Evolutionary conservation across 352 stramenopile genomes (phyloP), one percentile per base, ranked within the genome.

Genomic region (Phytopythium montanum): DNA sequence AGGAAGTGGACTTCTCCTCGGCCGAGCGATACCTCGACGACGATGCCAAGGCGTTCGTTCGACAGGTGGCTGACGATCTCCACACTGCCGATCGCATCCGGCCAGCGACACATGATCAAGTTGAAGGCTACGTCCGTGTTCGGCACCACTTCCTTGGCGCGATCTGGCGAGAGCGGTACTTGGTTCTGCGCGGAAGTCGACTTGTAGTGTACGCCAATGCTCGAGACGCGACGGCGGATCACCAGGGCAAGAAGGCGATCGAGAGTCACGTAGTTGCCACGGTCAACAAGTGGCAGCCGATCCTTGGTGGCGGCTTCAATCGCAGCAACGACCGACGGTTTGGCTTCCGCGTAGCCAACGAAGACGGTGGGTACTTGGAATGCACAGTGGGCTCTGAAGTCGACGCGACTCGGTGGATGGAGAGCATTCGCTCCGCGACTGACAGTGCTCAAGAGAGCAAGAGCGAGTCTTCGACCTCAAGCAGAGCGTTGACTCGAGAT

Each of bases 331-430:
- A 44, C 3, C 59, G 53, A 55, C 65, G 70, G 3, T 64, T 70
- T 18, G 76, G 77, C 2, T 76, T 92, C 33, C 77, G 77, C n/a
- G 57, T 87, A 23, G 74, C 86, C 49, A 90, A 86, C 5, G 76
- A 77, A 23, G 77, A 72, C 25, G 75, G 79, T 3, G 79, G 76
- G 44, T 85, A 76, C 54, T 68, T 92, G 26, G 83, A 90, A 59
- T 75, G 78, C 56, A 78, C 55, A 0, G 73, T 86, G 1, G 26
- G 52, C 19, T 64, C 45, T 0, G 61, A 69, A n/a, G 58, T 69
- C 1, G 74, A 86, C 28, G 74, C 73, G 1, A 68, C 68, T 26
- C 18, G 54, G 4, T 90, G 80, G 80, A 64, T 76, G 41, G 33
- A 19, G 38, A 61, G 56, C 0, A 72, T 80, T 34, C 58, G 44